Conservation (phyloP, 345 rosid genomes). For the Balakata baccata region DNA sequence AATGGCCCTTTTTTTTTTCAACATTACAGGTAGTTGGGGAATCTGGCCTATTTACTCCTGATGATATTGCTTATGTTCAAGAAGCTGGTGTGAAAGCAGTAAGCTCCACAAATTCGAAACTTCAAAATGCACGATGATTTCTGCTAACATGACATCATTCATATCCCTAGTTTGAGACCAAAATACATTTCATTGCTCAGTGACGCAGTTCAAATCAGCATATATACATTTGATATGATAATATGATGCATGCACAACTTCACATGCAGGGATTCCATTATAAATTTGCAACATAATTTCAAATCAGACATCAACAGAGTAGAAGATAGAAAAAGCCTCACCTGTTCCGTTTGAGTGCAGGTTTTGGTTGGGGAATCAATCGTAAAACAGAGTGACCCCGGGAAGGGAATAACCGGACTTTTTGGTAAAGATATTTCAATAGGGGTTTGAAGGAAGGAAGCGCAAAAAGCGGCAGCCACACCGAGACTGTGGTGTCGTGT, state of each 20-base stretch:
- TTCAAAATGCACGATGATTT: background rate
- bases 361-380: constrained; percentile 88
- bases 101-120: constrained; percentile 27
- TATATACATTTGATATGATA: too few species aligned
- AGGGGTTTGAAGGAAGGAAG: constrained; percentile 25
- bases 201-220: too few species aligned
- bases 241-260: too few species aligned
- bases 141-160: too few species aligned
- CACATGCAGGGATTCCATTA: too few species aligned
- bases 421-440: constrained; percentile 72
- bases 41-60: constrained; percentile 78
- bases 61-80: constrained; percentile 78
- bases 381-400: constrained; percentile 68
- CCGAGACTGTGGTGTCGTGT: background rate
- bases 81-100: constrained; percentile 91
- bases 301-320: too few species aligned
- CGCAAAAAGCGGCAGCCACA: background rate
- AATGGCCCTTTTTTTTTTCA: constrained; percentile 4
- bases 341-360: constrained; percentile 35
- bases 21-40: constrained; percentile 78
- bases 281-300: too few species aligned
- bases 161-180: too few species aligned
- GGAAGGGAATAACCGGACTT: constrained; percentile 59
- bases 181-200: too few species aligned
- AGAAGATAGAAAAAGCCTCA: too few species aligned